A percentile compares a stretch with the other conserved stretches of the same genome.
Conservation (phyloP, 164 flowering plant species). For the Chimonanthus salicifolius region DNA sequence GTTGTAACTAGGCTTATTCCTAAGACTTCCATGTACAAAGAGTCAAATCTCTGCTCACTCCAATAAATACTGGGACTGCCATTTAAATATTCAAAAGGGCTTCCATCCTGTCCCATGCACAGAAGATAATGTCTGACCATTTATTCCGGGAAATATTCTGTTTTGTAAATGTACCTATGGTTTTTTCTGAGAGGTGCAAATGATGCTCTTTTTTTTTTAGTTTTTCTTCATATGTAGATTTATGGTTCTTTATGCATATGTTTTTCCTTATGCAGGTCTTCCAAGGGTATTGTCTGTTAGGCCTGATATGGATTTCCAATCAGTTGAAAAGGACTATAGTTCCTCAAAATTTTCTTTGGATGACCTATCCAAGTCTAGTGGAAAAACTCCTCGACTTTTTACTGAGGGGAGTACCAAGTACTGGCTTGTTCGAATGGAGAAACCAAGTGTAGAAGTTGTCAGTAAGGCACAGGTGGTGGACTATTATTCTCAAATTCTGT, state of each 20-base stretch:
- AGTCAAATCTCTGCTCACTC: no score
- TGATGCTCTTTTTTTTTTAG: neutral
- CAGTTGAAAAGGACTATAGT: constrained; percentile 46
- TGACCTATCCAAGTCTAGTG: constrained; percentile 10
- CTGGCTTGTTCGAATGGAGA: constrained; percentile 78
- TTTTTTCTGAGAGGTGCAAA: neutral
- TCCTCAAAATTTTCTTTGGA: constrained; percentile 14
- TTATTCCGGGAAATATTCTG: neutral
- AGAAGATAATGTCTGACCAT: neutral
- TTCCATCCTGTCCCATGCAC: neutral
- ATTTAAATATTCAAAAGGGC: no score
- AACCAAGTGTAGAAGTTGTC: constrained; percentile 53
- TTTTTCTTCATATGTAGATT: neutral
- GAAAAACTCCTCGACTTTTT: constrained; percentile 29
- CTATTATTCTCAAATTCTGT: constrained; percentile 54
- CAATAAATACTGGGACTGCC: no score
- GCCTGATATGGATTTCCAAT: constrained; percentile 46
- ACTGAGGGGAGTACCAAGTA: constrained; percentile 43
- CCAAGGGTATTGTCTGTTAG: constrained; percentile 63
- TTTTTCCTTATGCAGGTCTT: constrained; percentile 37
- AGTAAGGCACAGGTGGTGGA: constrained; percentile 87
- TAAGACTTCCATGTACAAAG: no score
- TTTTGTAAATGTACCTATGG: neutral
- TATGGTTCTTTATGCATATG: no score
- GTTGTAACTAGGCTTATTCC: no score